A percentile compares a stretch with the other conserved stretches of the same genome.
Evolutionary conservation across 2,329 filamentous ascomycete genomes (phyloP).

Genomic region (Balansia obtecta): DNA sequence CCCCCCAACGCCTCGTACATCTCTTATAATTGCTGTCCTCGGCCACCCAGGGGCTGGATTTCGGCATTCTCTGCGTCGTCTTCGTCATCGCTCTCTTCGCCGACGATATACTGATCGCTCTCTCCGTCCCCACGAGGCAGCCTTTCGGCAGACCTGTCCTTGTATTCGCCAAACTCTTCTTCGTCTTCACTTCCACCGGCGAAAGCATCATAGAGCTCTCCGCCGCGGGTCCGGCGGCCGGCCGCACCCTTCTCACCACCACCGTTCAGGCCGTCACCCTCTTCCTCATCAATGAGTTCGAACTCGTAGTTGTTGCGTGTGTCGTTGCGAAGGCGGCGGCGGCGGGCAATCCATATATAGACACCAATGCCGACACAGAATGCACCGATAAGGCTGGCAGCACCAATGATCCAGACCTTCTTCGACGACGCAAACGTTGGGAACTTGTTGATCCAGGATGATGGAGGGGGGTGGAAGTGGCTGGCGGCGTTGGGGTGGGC

Average conservation of each 20-base stretch:
- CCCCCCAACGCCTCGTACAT: not conserved
- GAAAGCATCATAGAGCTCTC: slow-evolving; percentile 95
- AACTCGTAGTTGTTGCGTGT: slow-evolving; percentile 84
- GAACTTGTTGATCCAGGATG: slow-evolving; percentile 72
- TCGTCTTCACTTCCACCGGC: slow-evolving; percentile 71
- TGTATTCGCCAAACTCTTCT: slow-evolving; percentile 27
- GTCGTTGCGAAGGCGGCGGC: slow-evolving; percentile 61
- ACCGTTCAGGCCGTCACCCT: slow-evolving; percentile 43
- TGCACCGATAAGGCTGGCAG: slow-evolving; percentile 67
- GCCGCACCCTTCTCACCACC: slow-evolving; percentile 32
- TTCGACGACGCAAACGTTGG: slow-evolving; percentile 84
- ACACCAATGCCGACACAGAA: slow-evolving; percentile 74
- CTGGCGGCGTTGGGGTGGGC: slow-evolving; percentile 11
- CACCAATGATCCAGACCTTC: slow-evolving; percentile 87
- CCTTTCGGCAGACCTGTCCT: slow-evolving; percentile 23
- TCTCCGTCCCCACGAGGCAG: slow-evolving; percentile 12
- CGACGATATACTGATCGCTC: slow-evolving; percentile 36
- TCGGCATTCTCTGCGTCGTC: slow-evolving; percentile 17
- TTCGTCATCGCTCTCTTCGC: slow-evolving; percentile 32
- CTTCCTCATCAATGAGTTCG: slow-evolving; percentile 77
- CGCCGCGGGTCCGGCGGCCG: slow-evolving; percentile 50
- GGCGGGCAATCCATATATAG: slow-evolving; percentile 70
- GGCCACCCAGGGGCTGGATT: slow-evolving; percentile 12
- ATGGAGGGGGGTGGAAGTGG: slow-evolving; percentile 26
- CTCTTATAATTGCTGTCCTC: slow-evolving; percentile 5